Evolutionary conservation across 139 green algal genomes (phyloP), one percentile per base, ranked within the genome.

Genomic region (Dunaliella primolecta): DNA sequence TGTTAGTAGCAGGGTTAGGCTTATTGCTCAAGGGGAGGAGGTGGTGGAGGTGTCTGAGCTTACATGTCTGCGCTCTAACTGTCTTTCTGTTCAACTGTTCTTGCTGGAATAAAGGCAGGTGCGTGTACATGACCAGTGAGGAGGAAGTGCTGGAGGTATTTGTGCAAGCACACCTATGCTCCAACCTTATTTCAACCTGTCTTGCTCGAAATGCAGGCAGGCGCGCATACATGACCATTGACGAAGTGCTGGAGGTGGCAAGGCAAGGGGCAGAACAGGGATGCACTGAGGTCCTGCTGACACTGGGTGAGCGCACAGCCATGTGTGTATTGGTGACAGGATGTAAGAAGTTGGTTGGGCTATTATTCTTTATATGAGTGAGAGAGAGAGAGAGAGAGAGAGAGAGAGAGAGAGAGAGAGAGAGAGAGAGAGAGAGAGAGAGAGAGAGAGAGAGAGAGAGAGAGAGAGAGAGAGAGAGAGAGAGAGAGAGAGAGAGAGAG

Each of bases 241-340:
- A 95, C 1, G 94, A 98, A 85, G 91, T 98, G 27, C 32, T 97
- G 70, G 85, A 77, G 29, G 90, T 97, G 25, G 92, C 92, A 29
- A 29, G 74, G 1, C 82, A 88, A 15, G 95, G 95, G 15, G 91
- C 86, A 3, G 57, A 85, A 37, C 89, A 91, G 37, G 95, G 96
- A 55, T 97, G 93, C 86, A 94, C 90, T 1, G 96, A 98, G 88
- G 95, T 94, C 2, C 92, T 98, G 0, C 94, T 98, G 79, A 98
- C 96, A 1, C 88, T 98, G 31, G 96, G 93, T 95, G 78, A 25
- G 89, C 27, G 30, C 25, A 20, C n/a, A n/a, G n/a, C n/a, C n/a
- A n/a, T n/a, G n/a, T n/a, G n/a, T n/a, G n/a, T n/a, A n/a, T n/a
- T n/a, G n/a, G n/a, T n/a, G n/a, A n/a, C n/a, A n/a, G n/a, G n/a